A percentile compares a stretch with the other conserved stretches of the same genome.
phyloP scores from a whole-genome alignment of 169 alveolate genomes.

The Prorocentrum cordatum region DNA sequence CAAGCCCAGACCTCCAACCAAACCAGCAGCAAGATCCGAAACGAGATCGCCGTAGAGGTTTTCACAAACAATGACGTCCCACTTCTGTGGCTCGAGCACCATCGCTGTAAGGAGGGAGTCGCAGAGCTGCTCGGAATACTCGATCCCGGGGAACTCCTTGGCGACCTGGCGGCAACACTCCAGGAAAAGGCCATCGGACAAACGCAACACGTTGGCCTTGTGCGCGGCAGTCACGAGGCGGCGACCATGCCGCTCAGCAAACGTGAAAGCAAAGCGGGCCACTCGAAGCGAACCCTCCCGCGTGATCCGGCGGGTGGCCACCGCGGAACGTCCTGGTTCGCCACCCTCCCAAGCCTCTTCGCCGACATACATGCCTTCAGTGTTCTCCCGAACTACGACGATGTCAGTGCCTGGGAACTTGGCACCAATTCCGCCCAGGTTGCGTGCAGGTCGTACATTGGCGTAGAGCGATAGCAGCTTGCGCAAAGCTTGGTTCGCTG shows the following conservation, averaged over 20 bases:
- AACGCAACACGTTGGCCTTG: slow-evolving; percentile 19
- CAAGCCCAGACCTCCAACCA: slow-evolving; percentile 35
- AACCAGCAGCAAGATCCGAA: slow-evolving; percentile 31
- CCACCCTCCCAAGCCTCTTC: slow-evolving; percentile 14
- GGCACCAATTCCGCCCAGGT: background rate
- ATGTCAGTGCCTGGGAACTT: slow-evolving; percentile 2
- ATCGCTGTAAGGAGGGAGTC: slow-evolving; percentile 31
- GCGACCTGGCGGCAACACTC: slow-evolving; percentile 6
- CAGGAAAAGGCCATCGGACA: slow-evolving; percentile 3
- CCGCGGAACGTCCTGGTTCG: background rate
- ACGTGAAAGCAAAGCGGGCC: slow-evolving; percentile 28
- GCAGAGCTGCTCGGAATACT: slow-evolving; percentile 13
- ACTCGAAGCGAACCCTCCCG: slow-evolving; percentile 18
- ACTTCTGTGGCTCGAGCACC: slow-evolving; percentile 7
- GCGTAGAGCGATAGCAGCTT: slow-evolving; percentile 35
- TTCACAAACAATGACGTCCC: slow-evolving; percentile 8
- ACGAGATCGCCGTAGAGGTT: slow-evolving; percentile 33
- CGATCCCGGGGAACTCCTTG: background rate
- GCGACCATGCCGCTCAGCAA: background rate
- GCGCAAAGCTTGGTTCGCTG: slow-evolving; percentile 44
- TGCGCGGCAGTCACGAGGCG: slow-evolving; percentile 10
- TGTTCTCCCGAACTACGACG: slow-evolving; percentile 46
- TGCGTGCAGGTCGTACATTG: slow-evolving; percentile 19
- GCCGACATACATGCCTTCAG: slow-evolving; percentile 49
- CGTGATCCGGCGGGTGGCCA: slow-evolving; percentile 32